Evolutionary conservation across 768 basidiomycete genomes (phyloP), one percentile per base, ranked within the genome.

Genomic region (Xerocomellus intermedius): DNA sequence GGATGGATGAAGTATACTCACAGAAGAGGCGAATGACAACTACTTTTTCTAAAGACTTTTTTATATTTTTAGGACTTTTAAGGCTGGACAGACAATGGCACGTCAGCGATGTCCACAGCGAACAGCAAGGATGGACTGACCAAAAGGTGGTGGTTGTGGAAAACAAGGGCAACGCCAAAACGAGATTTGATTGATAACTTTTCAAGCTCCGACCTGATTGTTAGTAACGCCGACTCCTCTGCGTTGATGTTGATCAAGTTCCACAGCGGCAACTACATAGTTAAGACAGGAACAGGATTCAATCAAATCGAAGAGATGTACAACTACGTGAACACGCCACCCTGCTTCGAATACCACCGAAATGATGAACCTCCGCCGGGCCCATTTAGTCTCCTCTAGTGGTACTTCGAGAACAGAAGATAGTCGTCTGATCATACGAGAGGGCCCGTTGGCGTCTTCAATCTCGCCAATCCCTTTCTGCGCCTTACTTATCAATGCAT

Each of bases 21-120:
- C 84, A 87, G 78, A 84, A 79, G 80, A 86, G 81, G 80, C 70
- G 82, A 86, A 77, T 84, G 77, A 79, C 79, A 85, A 89, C 87
- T 82, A 82, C 81, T 84, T 84, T 82, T 79, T 76, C 77, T 80
- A 75, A 76, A 69, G 77, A 76, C 79, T 76, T 83, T 85, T 87
- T 87, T 85, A 80, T 76, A 67, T 77, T 74, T 71, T 72, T 69
- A 66, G 73, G 75, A 75, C 75, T 84, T 86, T 85, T 83, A 80
- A 75, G 76, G 57, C 79, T 82, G 75, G 53, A 55, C 24, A 54
- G 49, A 57, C 60, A 62, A 56, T 45, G 61, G 56, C 33, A 32
- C 32, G 58, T 67, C 33, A 68, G 58, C 53, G 22, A 50, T 24
- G 53, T 16, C 48, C 53, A 46, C 42, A 54, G 47, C 52, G 41